These are phyloP conservation scores for Dendrocalamus sinicus DNA, from an alignment of 176 grass and related monocot species.

Conservation along the genomic window DNA sequence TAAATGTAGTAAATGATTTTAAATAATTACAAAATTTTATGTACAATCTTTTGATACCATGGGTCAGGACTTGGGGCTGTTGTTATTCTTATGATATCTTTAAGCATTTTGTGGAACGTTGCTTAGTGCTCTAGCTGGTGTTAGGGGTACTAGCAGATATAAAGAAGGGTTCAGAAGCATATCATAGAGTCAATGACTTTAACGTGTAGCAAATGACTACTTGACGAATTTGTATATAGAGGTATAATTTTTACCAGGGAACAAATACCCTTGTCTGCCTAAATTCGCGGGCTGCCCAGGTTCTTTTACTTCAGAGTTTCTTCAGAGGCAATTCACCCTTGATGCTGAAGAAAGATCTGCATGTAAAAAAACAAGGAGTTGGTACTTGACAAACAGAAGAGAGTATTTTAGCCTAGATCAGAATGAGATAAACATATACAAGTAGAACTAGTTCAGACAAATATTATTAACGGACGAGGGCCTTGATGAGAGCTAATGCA, in stretches of 20 bases:
- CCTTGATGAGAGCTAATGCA: constrained; percentile 50
- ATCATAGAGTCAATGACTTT: constrained; percentile 36
- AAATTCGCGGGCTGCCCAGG: background rate
- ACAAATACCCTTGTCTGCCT: constrained; percentile 30
- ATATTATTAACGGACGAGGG: constrained; percentile 18
- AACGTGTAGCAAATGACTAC: constrained; percentile 22
- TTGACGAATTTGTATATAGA: constrained; percentile 16
- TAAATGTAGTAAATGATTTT: no score
- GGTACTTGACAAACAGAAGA: background rate
- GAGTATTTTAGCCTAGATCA: background rate
- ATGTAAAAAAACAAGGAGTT: constrained; percentile 16
- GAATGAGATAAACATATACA: background rate
- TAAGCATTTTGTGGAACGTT: constrained; percentile 44
- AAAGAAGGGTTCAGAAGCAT: constrained; percentile 39
- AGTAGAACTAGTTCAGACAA: constrained; percentile 6
- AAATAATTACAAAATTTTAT: no score
- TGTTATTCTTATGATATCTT: constrained; percentile 38
- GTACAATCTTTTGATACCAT: accelerated
- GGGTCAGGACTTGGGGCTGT: constrained; percentile 26
- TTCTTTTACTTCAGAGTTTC: constrained; percentile 30
- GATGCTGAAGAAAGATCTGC: constrained; percentile 34
- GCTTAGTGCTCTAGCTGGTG: constrained; percentile 50
- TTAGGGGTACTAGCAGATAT: constrained; percentile 38
- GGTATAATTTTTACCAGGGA: constrained; percentile 17
- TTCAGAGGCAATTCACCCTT: background rate